Evolutionary conservation across 2,329 filamentous ascomycete genomes (phyloP).

Genomic region (Scedosporium minutisporum): DNA sequence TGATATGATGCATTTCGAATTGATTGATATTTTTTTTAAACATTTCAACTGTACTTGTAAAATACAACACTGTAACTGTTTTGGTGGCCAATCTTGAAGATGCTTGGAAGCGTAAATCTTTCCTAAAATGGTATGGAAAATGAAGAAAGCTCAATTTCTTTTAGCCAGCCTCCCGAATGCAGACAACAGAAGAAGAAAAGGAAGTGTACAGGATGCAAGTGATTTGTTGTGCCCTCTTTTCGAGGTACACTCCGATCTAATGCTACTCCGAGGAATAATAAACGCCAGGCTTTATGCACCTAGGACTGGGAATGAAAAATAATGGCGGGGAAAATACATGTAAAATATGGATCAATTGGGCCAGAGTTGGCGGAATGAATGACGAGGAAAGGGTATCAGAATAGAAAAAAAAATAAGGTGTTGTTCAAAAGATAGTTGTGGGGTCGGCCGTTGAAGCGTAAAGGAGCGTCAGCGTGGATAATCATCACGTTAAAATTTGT

Average conservation of each 20-base stretch:
- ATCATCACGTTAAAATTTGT: neutral
- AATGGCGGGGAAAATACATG: neutral
- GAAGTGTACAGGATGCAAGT: neutral
- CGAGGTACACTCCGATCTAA: neutral
- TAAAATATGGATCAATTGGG: neutral
- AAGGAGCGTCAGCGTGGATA: neutral
- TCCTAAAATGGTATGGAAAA: neutral
- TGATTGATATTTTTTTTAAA: neutral
- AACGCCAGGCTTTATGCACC: constrained; percentile 4
- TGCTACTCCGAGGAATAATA: constrained; percentile 1
- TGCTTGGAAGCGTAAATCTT: neutral
- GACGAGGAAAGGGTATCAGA: constrained; percentile 7
- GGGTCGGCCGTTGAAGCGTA: neutral
- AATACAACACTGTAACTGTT: neutral
- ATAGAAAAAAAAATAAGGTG: neutral
- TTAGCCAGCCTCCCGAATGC: neutral
- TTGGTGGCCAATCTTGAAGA: neutral
- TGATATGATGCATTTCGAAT: neutral
- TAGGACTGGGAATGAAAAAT: neutral
- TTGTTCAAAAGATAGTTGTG: neutral
- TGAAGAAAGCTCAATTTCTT: neutral
- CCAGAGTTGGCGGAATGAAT: constrained; percentile 7
- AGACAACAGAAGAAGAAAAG: neutral
- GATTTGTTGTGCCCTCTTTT: neutral
- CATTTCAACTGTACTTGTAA: neutral